Base-by-base conservation (phyloP, 2,329 filamentous ascomycete genomes). In the Ceratocystis huliohia region DNA sequence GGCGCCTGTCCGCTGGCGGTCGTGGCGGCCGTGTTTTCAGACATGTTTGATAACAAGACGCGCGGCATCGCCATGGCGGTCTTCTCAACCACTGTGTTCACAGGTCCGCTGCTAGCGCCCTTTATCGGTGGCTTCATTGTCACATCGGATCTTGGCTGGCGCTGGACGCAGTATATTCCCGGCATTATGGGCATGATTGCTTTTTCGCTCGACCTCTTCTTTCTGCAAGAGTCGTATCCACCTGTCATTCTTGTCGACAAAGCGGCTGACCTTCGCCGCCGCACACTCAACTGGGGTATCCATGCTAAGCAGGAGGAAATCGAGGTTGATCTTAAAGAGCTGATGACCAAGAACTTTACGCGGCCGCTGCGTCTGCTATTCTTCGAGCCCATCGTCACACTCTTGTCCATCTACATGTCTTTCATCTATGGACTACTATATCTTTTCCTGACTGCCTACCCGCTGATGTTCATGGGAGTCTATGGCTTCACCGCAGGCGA, bases 401-500 rank as follows among this genome's bases (percentile, higher is more conserved):
- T 86, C 8, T 76, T 90, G 25, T 87, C 85, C 46, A 77, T 89
- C 66, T 90, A 90, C 75, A 87, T 87, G 78, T 82, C 85, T 53
- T 90, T 90, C 75, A 85, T 88, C 74, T 91, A 92, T 72, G 88
- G 80, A 17, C 79, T 94, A 0, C 82, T 96, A 0, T 96, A 94
- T 72, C 85, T 93, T 30, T 94, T 94, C 78, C 80, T 96, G 64
- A 92, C 89, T 0, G 88, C 90, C 0, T 95, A 95, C 71, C 87
- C 88, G 0, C 82, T 94, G 57, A 88, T 95, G 61, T 96, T 94
- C 76, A 79, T 87, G 69, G 78, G 80, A 33, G 80, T 91, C 3
- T 88, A 96, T 74, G 81, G 82, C 70, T 87, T 93, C 78, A 83
- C 77, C 44, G 72, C 80, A 1, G 91, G 91, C 66, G 75, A 89